Percentiles rank a stretch among this genome's conserved stretches.
phyloP scores from a whole-genome alignment of 2,329 filamentous ascomycete genomes.

The Neospermospora avenae region DNA sequence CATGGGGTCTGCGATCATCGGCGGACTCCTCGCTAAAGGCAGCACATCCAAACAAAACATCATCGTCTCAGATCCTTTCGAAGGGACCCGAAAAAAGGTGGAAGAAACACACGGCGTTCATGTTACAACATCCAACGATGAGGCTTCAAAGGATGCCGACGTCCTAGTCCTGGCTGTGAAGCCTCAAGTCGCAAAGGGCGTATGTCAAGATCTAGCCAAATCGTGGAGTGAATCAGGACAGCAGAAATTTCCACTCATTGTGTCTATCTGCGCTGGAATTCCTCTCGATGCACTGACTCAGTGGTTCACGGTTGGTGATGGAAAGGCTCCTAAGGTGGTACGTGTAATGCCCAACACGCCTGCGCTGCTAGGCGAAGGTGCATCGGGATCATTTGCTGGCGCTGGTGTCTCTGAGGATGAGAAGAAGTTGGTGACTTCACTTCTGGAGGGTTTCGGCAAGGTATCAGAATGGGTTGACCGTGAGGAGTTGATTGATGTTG shows the following conservation, averaged over 20 bases:
- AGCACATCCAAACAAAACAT: constrained; percentile 9
- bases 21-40: constrained; percentile 9
- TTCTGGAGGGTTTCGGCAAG: constrained; percentile 6
- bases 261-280: constrained; percentile 10
- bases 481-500: constrained; percentile 12
- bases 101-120: constrained; percentile 6
- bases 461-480: constrained; percentile 8
- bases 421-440: constrained; percentile 6
- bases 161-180: constrained; percentile 7
- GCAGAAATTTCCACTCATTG: constrained; percentile 8
- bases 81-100: constrained; percentile 4
- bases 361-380: constrained; percentile 8
- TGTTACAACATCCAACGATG: constrained; percentile 5
- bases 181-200: constrained; percentile 9
- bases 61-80: constrained; percentile 11
- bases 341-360: constrained; percentile 11
- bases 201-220: constrained; percentile 5
- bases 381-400: constrained; percentile 8
- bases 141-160: constrained; percentile 3
- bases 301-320: constrained; percentile 2
- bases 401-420: constrained; percentile 7
- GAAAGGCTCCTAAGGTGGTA: constrained; percentile 5
- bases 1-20: constrained; percentile 12
- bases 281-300: constrained; percentile 3
- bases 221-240: neutral